Conservation (phyloP, 805 yeast species). For the Candida sakaeoensis region DNA sequence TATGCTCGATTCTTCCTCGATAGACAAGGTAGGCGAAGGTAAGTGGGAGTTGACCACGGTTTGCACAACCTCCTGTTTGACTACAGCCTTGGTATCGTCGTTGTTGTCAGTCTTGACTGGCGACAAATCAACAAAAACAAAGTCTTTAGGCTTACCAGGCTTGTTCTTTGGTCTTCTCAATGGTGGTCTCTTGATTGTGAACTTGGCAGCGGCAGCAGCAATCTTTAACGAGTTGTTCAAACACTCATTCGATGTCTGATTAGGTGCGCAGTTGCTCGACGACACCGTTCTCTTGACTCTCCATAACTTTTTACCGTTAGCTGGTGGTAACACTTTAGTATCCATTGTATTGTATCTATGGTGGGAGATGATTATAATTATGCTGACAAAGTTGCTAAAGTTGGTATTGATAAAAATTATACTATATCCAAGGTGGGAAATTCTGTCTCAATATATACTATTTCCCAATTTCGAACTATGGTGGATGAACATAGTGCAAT, state of each 20-base stretch:
- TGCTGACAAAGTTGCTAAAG: no score
- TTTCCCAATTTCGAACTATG: background rate
- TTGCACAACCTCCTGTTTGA: no score
- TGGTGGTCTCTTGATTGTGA: constrained; percentile 35
- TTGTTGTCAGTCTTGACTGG: constrained; percentile 32
- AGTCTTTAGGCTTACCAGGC: constrained; percentile 44
- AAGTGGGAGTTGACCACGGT: constrained; percentile 11
- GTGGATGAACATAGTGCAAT: no score
- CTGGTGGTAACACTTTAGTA: constrained; percentile 31
- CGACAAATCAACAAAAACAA: constrained; percentile 43
- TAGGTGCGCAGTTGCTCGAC: constrained; percentile 6
- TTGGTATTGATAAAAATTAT: no score
- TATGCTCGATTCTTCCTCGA: constrained; percentile 10
- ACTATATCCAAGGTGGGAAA: constrained; percentile 2
- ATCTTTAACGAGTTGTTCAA: constrained; percentile 41
- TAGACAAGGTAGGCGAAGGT: constrained; percentile 15
- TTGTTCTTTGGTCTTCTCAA: constrained; percentile 41
- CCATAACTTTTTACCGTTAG: constrained; percentile 45
- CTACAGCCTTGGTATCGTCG: background rate
- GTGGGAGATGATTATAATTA: background rate
- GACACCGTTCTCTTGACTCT: constrained; percentile 33
- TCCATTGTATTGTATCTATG: background rate
- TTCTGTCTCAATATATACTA: background rate
- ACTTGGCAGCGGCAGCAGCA: constrained; percentile 36
- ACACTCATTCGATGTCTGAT: constrained; percentile 24